Base-by-base conservation (phyloP, 2,329 filamentous ascomycete genomes). In the Pestalotiopsis sp. region DNA sequence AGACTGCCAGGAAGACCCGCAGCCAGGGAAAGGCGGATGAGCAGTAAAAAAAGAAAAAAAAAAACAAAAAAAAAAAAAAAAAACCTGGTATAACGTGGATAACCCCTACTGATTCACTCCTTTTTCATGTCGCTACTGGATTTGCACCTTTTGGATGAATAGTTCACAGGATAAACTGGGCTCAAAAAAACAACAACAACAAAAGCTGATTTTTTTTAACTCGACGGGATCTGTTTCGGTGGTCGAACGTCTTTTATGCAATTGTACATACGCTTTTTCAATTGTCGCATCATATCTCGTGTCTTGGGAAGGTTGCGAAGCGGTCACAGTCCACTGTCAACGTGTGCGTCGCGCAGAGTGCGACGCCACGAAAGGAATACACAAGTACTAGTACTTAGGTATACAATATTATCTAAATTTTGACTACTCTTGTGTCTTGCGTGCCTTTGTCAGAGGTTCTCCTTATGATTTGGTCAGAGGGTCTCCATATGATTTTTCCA, bases 1-100 rank as follows among this genome's bases (percentile, higher is more conserved):
- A 72, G 67, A 81, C 81, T 4, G 75, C 75, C 12, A 76, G 81
- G 25, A 82, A 80, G 75, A 83, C 81, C 1, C 77, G 81, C 65
- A 83, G 81, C 69, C 81, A 83, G 68, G 79, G 78, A 23, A 66
- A 71, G 25, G 70, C 71, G 31, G 72, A 75, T 9, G n/a, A 66
- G 64, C 14, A 45, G 12, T 65, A 52, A 17, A 52, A 36, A 31
- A 7, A 5, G 27, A 31, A 31, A 2, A 17, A 14, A 17, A 49
- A n/a, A 6, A 52, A 52, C 9, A 20, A 52, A 9, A 52, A 52
- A n/a, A 9, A 9, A 1, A 3, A 52, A n/a, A 20, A 52, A 6
- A 52, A 20, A 52, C 17, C 14, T 52, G 45, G 45, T n/a, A 52
- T 52, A 52, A 52, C 17, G 45, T 20, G 45, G 20, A n/a, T 52